Conservation (phyloP, 2,329 filamentous ascomycete genomes). For the Curvularia sp. region DNA sequence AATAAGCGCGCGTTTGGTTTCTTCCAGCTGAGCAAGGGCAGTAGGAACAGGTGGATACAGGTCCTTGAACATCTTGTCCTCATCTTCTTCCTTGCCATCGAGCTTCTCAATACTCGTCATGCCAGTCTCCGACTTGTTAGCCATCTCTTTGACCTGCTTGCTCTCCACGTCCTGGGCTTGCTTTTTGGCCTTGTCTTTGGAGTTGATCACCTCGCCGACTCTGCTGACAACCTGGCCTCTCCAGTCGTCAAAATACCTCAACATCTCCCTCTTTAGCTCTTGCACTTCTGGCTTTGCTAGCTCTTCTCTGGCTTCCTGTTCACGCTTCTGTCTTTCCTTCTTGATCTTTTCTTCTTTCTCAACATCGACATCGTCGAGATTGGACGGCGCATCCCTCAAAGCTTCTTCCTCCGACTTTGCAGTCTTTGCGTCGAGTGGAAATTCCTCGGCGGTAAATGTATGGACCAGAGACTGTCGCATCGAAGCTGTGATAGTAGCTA, state of each 20-base stretch:
- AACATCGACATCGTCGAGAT: constrained; percentile 34
- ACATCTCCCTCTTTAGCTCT: constrained; percentile 72
- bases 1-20: constrained; percentile 70
- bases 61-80: constrained; percentile 50
- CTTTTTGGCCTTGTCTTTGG: constrained; percentile 43
- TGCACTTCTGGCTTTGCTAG: constrained; percentile 60
- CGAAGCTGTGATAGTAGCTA: constrained; percentile 56
- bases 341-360: constrained; percentile 42
- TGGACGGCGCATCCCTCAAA: constrained; percentile 32
- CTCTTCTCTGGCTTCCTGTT: constrained; percentile 55
- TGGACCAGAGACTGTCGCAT: constrained; percentile 56
- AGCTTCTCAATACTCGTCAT: constrained; percentile 38
- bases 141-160: constrained; percentile 27
- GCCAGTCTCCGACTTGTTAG: constrained; percentile 40
- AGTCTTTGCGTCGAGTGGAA: constrained; percentile 18
- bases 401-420: constrained; percentile 34
- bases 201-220: constrained; percentile 68
- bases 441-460: constrained; percentile 50
- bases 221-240: constrained; percentile 72
- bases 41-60: constrained; percentile 53
- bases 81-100: constrained; percentile 39
- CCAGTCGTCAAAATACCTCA: constrained; percentile 83
- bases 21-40: constrained; percentile 62
- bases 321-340: constrained; percentile 40
- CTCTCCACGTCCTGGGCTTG: constrained; percentile 36